Evolutionary conservation across 2,329 filamentous ascomycete species (phyloP).

Genomic region (Trichoderma atroviride): DNA sequence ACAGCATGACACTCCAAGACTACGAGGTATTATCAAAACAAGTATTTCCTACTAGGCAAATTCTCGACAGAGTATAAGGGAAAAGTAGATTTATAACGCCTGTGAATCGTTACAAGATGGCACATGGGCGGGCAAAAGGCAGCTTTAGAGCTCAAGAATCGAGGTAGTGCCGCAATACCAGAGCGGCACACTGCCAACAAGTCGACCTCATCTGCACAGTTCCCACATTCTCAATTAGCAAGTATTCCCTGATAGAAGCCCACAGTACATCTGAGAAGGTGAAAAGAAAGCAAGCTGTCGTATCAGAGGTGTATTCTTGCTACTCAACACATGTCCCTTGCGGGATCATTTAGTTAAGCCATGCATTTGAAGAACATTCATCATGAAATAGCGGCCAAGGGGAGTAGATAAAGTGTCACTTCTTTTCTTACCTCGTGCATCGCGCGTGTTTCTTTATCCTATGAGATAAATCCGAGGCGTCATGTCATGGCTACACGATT

Average conservation of each 20-base stretch:
- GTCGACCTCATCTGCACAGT: neutral
- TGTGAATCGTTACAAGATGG: neutral
- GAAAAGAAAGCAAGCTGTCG: neutral
- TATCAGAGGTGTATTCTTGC: slow-evolving; percentile 39
- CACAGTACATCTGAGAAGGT: neutral
- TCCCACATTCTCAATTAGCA: neutral
- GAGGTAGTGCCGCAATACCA: neutral
- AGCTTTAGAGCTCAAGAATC: neutral
- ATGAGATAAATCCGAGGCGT: neutral
- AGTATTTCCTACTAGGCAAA: neutral
- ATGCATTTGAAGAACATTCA: slow-evolving; percentile 38
- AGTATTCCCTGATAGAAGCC: neutral
- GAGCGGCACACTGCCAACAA: neutral
- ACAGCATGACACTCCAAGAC: neutral
- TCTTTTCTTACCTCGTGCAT: neutral
- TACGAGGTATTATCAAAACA: neutral
- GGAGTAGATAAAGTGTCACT: neutral
- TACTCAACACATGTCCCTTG: slow-evolving; percentile 30
- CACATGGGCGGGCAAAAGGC: no score
- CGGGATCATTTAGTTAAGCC: slow-evolving; percentile 40
- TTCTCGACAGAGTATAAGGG: neutral
- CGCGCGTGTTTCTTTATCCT: no score
- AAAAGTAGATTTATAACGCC: neutral
- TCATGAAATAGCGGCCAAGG: slow-evolving; percentile 30
- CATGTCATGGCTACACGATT: neutral